Evolutionary conservation across 345 rosid species (phyloP), one percentile per base, ranked within the genome.

Genomic region (Bruguiera sexangula): DNA sequence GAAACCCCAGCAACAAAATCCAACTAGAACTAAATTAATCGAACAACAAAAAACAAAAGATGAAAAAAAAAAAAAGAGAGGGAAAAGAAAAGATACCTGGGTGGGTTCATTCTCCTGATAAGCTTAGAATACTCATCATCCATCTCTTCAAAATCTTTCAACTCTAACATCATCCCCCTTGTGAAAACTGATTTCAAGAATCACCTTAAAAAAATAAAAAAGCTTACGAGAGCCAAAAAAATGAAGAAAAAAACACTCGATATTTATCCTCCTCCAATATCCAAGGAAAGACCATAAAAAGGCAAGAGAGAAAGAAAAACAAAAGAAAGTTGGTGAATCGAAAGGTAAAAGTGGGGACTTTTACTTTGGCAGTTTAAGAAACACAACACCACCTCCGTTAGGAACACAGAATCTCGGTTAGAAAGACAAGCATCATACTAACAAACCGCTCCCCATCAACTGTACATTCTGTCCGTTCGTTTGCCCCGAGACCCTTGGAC

Each of bases 121-220:
- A 92, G 87, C 88, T 92, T 92, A 36, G 94, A 91, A 66, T 77
- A 92, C 79, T 89, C 94, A 69, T 89, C 97, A 70, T 89, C 96
- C 89, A 87, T 85, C 54, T 72, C 75, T 76, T 37, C 26, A 8
- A 55, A 67, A 20, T 43, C 29, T 50, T 67, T 15, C 30, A 3
- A 48, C 34, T n/a, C 13, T 37, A 11, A 26, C n/a, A 53, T 19
- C 27, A 34, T 21, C 60, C 48, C 6, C 52, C 51, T 67, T 1
- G 21, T 27, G 10, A 31, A 52, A 50, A 73, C 30, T 4, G 46
- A 64, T 60, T 48, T 6, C 0, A 51, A 53, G 46, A 43, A 20
- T 60, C 66, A 26, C n/a, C 18, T 61, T 31, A 59, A 48, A 18
- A 72, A 60, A 59, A 31, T 21, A n/a, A 72, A n/a, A 72, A 46